Conservation (phyloP, 345 rosid genomes). For the Acer yangbiense region DNA sequence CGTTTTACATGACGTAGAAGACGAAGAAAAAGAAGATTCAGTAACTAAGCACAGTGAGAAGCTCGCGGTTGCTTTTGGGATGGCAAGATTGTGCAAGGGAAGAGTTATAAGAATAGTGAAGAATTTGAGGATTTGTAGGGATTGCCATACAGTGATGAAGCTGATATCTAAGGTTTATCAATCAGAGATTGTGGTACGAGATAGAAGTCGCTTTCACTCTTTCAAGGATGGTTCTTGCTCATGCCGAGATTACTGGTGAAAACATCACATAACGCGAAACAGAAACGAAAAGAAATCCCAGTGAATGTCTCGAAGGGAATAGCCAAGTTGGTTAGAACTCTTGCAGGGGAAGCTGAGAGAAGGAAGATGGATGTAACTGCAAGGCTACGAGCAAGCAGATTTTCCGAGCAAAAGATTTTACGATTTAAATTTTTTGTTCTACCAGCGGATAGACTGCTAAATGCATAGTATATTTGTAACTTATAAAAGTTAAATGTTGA, state of each 20-base stretch:
- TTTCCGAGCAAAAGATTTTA: no score
- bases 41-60: slow-evolving; percentile 12
- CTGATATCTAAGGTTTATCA: slow-evolving; percentile 8
- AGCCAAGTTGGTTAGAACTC: no score
- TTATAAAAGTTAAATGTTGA: no score
- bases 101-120: slow-evolving; percentile 15
- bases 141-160: slow-evolving; percentile 16
- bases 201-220: slow-evolving; percentile 13
- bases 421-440: no score
- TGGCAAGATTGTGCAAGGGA: slow-evolving; percentile 12
- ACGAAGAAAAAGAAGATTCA: slow-evolving; percentile 18
- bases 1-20: slow-evolving; percentile 28
- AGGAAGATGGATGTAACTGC: no score
- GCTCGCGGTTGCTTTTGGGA: slow-evolving; percentile 13
- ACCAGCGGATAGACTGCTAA: no score
- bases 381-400: no score
- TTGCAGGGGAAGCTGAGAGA: no score
- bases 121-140: slow-evolving; percentile 14
- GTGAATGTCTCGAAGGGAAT: no score
- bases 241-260: slow-evolving; percentile 15
- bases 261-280: no score
- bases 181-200: slow-evolving; percentile 12
- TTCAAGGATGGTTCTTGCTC: slow-evolving; percentile 13
- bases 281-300: no score
- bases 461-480: no score